These are phyloP conservation scores for Daldinia sp. DNA, from an alignment of 2,329 filamentous ascomycete species.

Conservation along the genomic window DNA sequence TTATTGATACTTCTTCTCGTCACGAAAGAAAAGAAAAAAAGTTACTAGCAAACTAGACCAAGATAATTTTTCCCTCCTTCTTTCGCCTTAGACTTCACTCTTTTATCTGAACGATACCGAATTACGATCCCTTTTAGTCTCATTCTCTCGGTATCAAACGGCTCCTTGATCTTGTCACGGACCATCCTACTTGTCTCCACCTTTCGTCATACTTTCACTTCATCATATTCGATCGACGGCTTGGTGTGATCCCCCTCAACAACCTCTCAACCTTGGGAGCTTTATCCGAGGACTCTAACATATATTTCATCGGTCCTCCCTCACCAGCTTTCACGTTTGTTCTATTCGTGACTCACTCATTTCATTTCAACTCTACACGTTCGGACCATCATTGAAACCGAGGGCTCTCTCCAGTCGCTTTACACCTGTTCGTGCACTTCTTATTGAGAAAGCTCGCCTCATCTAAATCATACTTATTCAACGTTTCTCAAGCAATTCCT, in stretches of 20 bases:
- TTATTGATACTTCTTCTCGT: conserved; percentile 31
- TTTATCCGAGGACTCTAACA: conserved; percentile 44
- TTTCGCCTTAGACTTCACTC: conserved; percentile 31
- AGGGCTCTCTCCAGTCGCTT: conserved; percentile 32
- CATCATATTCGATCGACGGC: conserved; percentile 40
- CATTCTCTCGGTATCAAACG: conserved; percentile 41
- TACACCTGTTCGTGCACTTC: conserved; percentile 43
- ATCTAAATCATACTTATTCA: conserved; percentile 11
- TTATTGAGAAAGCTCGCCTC: conserved; percentile 40
- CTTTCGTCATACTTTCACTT: conserved; percentile 39
- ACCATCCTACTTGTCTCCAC: conserved; percentile 36
- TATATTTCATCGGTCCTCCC: conserved; percentile 52
- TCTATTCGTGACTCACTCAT: conserved; percentile 51
- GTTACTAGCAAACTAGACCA: conserved; percentile 24
- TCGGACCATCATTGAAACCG: conserved; percentile 41
- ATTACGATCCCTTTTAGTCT: conserved; percentile 37
- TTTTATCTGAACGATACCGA: conserved; percentile 30
- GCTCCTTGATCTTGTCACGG: conserved; percentile 32
- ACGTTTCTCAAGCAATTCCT: conserved; percentile 21
- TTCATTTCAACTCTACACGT: conserved; percentile 44
- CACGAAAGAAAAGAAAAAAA: conserved; percentile 32
- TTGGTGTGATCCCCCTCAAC: conserved; percentile 46
- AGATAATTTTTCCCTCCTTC: conserved; percentile 34
- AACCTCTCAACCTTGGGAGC: conserved; percentile 35
- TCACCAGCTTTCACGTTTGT: conserved; percentile 53